Base-by-base conservation (phyloP, 2,329 filamentous ascomycete species). In the Dothidotthia symphoricarpi region DNA sequence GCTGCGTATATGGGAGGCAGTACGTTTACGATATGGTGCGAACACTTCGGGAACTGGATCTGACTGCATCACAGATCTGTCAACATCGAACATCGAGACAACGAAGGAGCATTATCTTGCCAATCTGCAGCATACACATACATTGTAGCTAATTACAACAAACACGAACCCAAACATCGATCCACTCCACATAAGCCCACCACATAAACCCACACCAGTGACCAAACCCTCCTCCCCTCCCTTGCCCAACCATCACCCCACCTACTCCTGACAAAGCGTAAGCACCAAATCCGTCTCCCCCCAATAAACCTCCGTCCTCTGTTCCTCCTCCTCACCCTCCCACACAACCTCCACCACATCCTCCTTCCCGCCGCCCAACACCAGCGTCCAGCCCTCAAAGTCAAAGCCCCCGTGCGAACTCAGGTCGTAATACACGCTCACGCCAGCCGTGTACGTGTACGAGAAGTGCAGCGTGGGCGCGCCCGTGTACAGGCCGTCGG, bases 361-460 rank as follows among this genome's bases (percentile, higher is more conserved):
- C 36, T 36, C 37, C 5, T 36, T 36, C 4, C 30, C 26, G 17
- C 48, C 53, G 16, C 35, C 34, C 6, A 57, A 19, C 25, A 42
- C 47, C 4, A 58, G 19, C 16, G 48, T 54, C 25, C 48, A 7
- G 5, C 49, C 54, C 31, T 16, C 29, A 29, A 58, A 61, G 19
- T 48, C 52, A 19, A 51, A 55, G 10, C 53, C 58, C 16, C 44
- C 30, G 1, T 33, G 27, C 11, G 46, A 43, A 22, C 49, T 51
- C 16, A 63, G 22, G 19, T 52, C 53, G 32, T 63, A 61, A 34
- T 59, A 63, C 4, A 55, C 33, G 25, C 34, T 46, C 12, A 34
- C 25, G 8, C 34, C 33, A 19, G 41, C 33, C 8, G 34, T 41
- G 36, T 49, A 54, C 10, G 49, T 54, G 44, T 63, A 63, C 8